These are phyloP conservation scores for Hypoxylon sp. DNA, from an alignment of 2,329 filamentous ascomycete genomes.

Conservation along the genomic window DNA sequence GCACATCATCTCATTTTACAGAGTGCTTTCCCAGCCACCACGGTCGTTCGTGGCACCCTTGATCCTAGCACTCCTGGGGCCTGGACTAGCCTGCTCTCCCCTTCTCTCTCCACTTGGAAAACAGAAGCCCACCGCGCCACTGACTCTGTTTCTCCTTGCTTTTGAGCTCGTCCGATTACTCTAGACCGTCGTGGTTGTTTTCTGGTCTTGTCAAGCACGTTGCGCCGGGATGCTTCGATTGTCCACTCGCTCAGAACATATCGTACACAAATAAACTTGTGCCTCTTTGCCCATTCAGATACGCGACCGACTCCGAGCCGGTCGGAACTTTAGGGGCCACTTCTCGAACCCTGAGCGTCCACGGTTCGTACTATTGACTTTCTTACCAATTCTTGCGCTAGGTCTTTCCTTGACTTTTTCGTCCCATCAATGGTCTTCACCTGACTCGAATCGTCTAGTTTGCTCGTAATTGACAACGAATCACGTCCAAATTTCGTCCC, in stretches of 20 bases:
- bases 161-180: slow-evolving; percentile 18
- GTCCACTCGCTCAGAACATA: slow-evolving; percentile 28
- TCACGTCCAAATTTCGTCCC: slow-evolving; percentile 23
- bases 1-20: slow-evolving; percentile 45
- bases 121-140: slow-evolving; percentile 39
- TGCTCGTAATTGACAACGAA: slow-evolving; percentile 22
- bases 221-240: slow-evolving; percentile 42
- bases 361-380: slow-evolving; percentile 41
- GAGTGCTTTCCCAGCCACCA: slow-evolving; percentile 37
- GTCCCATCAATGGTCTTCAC: slow-evolving; percentile 20
- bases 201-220: slow-evolving; percentile 33
- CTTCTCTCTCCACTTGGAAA: slow-evolving; percentile 38
- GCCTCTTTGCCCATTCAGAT: slow-evolving; percentile 21
- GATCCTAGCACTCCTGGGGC: slow-evolving; percentile 37
- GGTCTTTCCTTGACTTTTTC: slow-evolving; percentile 31
- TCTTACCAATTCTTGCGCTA: slow-evolving; percentile 31
- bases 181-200: slow-evolving; percentile 28
- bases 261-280: slow-evolving; percentile 20
- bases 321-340: slow-evolving; percentile 34
- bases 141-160: slow-evolving; percentile 38
- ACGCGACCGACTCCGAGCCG: slow-evolving; percentile 31
- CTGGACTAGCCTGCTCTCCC: slow-evolving; percentile 28
- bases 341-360: slow-evolving; percentile 34
- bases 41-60: slow-evolving; percentile 36
- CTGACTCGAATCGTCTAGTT: slow-evolving; percentile 40